Evolutionary conservation across 352 stramenopile species (phyloP), one percentile per base, ranked within the genome.

Genomic region (Phytopythium chamaehyphon): DNA sequence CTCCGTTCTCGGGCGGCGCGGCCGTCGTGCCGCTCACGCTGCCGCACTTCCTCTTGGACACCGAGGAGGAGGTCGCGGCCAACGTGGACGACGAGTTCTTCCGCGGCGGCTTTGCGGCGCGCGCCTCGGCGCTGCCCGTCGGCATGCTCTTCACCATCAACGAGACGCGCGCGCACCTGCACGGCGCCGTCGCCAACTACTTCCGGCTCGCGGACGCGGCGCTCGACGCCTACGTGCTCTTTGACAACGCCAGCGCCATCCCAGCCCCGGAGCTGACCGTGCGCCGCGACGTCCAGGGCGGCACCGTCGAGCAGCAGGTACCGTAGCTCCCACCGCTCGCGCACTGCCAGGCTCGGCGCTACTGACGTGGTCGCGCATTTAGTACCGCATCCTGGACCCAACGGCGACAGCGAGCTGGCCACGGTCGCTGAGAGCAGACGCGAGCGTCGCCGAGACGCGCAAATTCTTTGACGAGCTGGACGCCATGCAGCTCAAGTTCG

Each of bases 71-170:
- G 40, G 75, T 88, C 40, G 79, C 73, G 0, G 79, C 72, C 33
- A 88, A 77, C 36, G 57, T 86, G 28, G 69, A 83, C 22, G 72
- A 85, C 42, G 76, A 86, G 51, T 77, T 83, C 55, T 83, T 90
- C 47, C 40, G 48, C 55, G 57, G 64, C 10, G 78, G 71, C 0
- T 86, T 86, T 39, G 66, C 67, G 3, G 71, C 64, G 8, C 62
- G 74, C 3, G 64, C 73, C 28, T 90, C 79, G 31, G 69, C 76
- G 47, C 60, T 74, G 40, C 76, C 79, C 6, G 76, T 88, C 1
- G 79, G 76, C 16, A 62, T 81, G 54, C 64, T 90, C 3, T 92
- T 89, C 48, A 92, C 81, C 14, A 84, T 88, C 23, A 42, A 85
- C 1, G 76, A 90, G 57, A 86, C 74, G 31, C 65, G 73, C 8